Percentiles rank a stretch among this genome's conserved stretches.
Conservation (phyloP, 23 red algal species). For the Agarophyton chilense region DNA sequence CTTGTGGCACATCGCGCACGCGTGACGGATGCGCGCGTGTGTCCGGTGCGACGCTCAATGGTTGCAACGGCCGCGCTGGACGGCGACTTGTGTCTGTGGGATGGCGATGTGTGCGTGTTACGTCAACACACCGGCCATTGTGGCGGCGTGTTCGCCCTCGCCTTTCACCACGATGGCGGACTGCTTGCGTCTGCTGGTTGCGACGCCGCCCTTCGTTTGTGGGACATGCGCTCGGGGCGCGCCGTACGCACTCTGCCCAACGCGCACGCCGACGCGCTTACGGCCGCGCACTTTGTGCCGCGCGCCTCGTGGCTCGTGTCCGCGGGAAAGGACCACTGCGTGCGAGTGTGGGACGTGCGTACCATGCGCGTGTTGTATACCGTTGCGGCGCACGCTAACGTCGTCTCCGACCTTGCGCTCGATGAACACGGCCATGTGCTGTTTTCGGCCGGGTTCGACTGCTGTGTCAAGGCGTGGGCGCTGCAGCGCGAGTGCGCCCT, state of each 20-base stretch:
- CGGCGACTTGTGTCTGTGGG: neutral
- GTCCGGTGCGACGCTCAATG: slow-evolving; percentile 24
- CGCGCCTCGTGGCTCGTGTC: slow-evolving; percentile 26
- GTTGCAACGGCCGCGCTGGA: slow-evolving; percentile 46
- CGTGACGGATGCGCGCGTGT: slow-evolving; percentile 36
- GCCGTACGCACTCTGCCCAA: slow-evolving; percentile 52
- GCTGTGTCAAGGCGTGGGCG: slow-evolving; percentile 68
- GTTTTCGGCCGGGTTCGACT: slow-evolving; percentile 64
- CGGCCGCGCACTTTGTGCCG: slow-evolving; percentile 42
- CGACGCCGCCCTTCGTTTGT: slow-evolving; percentile 61
- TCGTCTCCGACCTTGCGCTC: slow-evolving; percentile 54
- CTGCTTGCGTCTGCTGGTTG: slow-evolving; percentile 61
- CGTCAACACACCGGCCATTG: slow-evolving; percentile 52
- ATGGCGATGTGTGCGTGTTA: slow-evolving; percentile 19
- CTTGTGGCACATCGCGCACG: slow-evolving; percentile 30
- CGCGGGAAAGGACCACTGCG: slow-evolving; percentile 65
- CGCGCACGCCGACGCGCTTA: slow-evolving; percentile 55
- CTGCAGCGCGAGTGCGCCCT: slow-evolving; percentile 64
- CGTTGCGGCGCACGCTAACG: slow-evolving; percentile 61
- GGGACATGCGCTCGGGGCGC: slow-evolving; percentile 77
- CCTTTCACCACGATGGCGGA: slow-evolving; percentile 73
- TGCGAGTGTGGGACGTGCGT: slow-evolving; percentile 81
- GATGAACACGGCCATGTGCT: slow-evolving; percentile 44
- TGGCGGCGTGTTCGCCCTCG: slow-evolving; percentile 22
- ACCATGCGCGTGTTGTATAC: slow-evolving; percentile 12